Evolutionary conservation across 1,284 basidiomycete species (phyloP), one percentile per base, ranked within the genome.

Genomic region (Heterobasidion irregulare): DNA sequence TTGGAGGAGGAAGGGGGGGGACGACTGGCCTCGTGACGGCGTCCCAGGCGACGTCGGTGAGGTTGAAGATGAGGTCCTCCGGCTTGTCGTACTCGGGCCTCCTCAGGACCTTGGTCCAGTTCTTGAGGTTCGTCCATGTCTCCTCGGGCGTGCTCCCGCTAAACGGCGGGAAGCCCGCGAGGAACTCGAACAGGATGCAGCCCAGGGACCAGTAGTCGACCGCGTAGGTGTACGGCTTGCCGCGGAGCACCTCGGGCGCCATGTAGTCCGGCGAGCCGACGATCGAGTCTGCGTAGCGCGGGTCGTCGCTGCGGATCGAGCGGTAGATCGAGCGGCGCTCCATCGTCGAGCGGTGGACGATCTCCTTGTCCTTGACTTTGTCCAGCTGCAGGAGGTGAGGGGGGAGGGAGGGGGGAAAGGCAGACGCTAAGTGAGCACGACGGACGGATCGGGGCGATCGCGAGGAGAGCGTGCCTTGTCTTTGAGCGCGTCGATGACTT

Each of bases 191-290:
- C 33, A 99, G 75, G 64, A 99, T 99, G 70, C 97, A 99, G 9
- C 97, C 97, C 4, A 99, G 80, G 5, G 93, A 96, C 97, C 97
- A 99, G 67, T 93, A 99, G 72, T 99, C 97, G 55, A 98, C 97
- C 0, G 92, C 91, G 68, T 89, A 97, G 0, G 89, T 89, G 72
- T 99, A 99, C 5, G 93, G 89, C 67, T 94, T 93, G 38, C 92
- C 95, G 32, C 95, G 86, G 16, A 99, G 82, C 34, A 98, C 96
- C 71, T 98, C 95, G 0, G 89, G 86, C 2, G 89, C 89, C 89
- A 92, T 92, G 66, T 99, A 99, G 72, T 99, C 97, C 0, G 97
- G 97, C 1, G 93, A 96, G 13, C 97, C 97, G 38, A 99, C 97
- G 58, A 99, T 94, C 9, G 95, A 98, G 68, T 99, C 94, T 33